Percentiles rank a stretch among this genome's conserved stretches.
Conservation (phyloP, 2,329 filamentous ascomycete genomes). For the Colletotrichum falcatum region DNA sequence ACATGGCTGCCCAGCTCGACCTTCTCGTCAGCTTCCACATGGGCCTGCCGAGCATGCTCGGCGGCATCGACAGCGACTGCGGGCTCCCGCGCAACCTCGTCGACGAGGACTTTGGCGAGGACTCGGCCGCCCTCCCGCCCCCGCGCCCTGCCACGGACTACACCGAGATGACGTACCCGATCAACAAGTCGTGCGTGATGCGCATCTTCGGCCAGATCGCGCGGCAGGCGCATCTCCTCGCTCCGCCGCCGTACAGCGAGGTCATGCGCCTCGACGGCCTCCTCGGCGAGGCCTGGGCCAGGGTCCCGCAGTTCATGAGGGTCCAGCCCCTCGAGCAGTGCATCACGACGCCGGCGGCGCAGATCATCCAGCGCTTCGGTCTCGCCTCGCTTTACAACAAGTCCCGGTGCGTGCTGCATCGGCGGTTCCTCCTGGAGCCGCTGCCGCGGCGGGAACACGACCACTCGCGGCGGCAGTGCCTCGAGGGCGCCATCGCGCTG, state of each 20-base stretch:
- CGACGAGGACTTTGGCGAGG: conserved; percentile 73
- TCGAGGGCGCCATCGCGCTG: conserved; percentile 62
- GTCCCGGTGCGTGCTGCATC: conserved; percentile 66
- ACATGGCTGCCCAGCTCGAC: conserved; percentile 69
- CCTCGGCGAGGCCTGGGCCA: conserved; percentile 59
- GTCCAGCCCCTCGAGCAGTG: conserved; percentile 61
- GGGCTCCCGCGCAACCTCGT: conserved; percentile 70
- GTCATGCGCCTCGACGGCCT: conserved; percentile 61
- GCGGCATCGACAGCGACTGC: conserved; percentile 73
- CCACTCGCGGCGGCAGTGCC: conserved; percentile 64
- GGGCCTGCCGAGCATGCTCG: conserved; percentile 75
- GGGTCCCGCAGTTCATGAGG: conserved; percentile 62
- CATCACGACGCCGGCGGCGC: conserved; percentile 59
- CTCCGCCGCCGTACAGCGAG: conserved; percentile 60
- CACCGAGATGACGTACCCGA: conserved; percentile 68
- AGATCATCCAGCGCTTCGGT: conserved; percentile 66
- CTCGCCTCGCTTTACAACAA: conserved; percentile 66
- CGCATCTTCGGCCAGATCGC: conserved; percentile 63
- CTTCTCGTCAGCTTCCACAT: conserved; percentile 75
- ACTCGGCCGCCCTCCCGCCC: conserved; percentile 65
- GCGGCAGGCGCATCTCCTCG: conserved; percentile 61
- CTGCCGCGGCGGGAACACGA: conserved; percentile 58
- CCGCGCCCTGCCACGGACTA: conserved; percentile 68
- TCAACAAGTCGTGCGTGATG: conserved; percentile 62
- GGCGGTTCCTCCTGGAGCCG: conserved; percentile 62